Base-by-base conservation (phyloP, 192 early-diverging fungal species). In the Anaeromyces robustus region DNA sequence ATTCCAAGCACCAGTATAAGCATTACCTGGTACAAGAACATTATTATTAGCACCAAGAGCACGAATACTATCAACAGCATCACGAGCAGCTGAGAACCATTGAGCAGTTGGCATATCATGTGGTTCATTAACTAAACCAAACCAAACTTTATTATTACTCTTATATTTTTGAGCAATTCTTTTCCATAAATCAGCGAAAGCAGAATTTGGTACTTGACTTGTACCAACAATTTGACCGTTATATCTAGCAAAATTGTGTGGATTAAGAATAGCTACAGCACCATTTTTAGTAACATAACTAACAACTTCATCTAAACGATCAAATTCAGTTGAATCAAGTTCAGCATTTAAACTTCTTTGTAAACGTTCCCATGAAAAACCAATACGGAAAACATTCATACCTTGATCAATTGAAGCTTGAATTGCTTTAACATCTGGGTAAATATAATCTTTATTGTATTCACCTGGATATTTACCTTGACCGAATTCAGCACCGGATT, bases 101-200 rank as follows among this genome's bases (percentile, higher is more conserved):
- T 29, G 28, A 3, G 43, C 68, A 14, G 83, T 43, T 30, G 37
- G 26, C 28, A 78, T 32, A 18, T 43, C 79, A 30, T 78, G 30
- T 77, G 83, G 83, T 43, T 84, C 83, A 78, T 84, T 84, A 79
- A 84, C 84, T 26, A 84, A 31, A 17, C 83, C 81, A 52, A 83
- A 81, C n/a, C 78, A 31, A 32, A 81, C 77, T 29, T 78, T 26
- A 0, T 29, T 2, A 82, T 52, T 52, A 22, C 19, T 52, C 14
- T 52, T 52, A 6, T 52, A 52, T 22, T 52, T 52, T 52, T 52
- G 43, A 52, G 43, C 43, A 22, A 52, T 22, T 52, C 43, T 52
- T 22, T 22, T 52, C 43, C 43, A 52, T 52, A 52, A 52, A 22
- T 52, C 19, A 22, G 43, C 18, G 19, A 52, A 52, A 22, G 43